Evolutionary conservation across 805 yeast species (phyloP), one percentile per base, ranked within the genome.

Genomic region (Candida nanaspora): DNA sequence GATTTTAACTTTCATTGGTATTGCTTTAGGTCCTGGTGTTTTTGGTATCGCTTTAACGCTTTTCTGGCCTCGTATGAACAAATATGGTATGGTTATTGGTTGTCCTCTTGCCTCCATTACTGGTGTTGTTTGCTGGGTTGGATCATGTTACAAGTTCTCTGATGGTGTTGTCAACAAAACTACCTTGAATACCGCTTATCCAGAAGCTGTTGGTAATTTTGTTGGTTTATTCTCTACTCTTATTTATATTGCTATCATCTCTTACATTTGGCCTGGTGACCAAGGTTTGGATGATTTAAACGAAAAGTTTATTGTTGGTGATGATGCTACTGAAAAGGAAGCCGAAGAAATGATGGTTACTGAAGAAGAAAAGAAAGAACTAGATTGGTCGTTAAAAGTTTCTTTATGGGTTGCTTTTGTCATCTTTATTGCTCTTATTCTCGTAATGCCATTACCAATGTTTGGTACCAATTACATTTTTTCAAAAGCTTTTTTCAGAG

Each of bases 41-140:
- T 45, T 52, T 27, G 58, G 64, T 4, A 55, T 56, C 39, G 53
- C 62, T 13, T 45, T 57, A 21, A 60, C 70, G 3, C 52, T 69
- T 44, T 61, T 68, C 38, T 70, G 65, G 65, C 46, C 44, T 15
- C 51, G 51, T 28, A 48, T 58, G 59, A 47, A 63, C 13, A 50
- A 49, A 29, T 33, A 33, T 15, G 46, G 53, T 9, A 36, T 60
- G 16, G 2, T 59, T 1, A 50, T 60, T 52, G 76, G 72, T 47
- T 68, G 72, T 43, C 63, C 79, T 9, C 64, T 75, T 67, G 72
- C 73, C 41, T 70, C 76, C 1, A 69, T 76, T 21, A 71, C 76
- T 44, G 74, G 74, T 32, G 69, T 75, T 44, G 78, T 72, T 1
- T 66, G 73, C 35, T 65, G 70, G 69, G 30, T 57, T 22, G 67